Evolutionary conservation across 345 rosid species (phyloP), one percentile per base, ranked within the genome.

Genomic region (Lumnitzera littorea): DNA sequence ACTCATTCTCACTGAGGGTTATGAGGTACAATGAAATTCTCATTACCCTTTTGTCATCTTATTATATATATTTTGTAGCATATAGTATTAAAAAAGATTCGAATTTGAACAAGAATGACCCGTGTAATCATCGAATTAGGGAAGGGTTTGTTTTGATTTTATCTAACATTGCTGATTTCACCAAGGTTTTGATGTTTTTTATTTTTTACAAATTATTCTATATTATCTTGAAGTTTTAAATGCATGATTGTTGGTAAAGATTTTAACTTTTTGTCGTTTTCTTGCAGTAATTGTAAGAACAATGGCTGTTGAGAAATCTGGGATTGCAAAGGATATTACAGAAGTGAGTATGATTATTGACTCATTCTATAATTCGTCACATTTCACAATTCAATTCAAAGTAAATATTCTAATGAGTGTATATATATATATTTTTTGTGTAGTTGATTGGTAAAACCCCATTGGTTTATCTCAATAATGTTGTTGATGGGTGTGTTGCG

Each of bases 401-500:
- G 43, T 36, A 4, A 36, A 36, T 55, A 5, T 55, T 9, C 16
- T 63, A 23, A 46, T 27, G 15, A 56, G 10, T 6, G 11, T 12
- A 6, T 23, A 55, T 54, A 12, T 58, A 49, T 58, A 4, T 12
- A 31, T 47, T 29, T 62, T 57, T 57, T 48, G 58, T 12, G 15
- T 56, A 91, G 97, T 76, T 91, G 67, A 85, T 91, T 71, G 96
- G 96, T 29, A 85, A 82, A 15, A 91, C 97, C 24, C 97, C 97
- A 15, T 58, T 87, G 74, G 96, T 91, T 60, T 91, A 80, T 70
- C 83, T 91, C 67, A 85, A 91, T 67, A 84, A 69, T 17, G 67
- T 91, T 0, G 77, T 77, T 57, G 87, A 91, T 48, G 97, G 89
- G 7, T 91, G 86, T 66, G 89, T 78, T 62, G 96, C 72, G 41